Evolutionary conservation across 257 asterid species (phyloP).

Genomic region (Striga asiatica): DNA sequence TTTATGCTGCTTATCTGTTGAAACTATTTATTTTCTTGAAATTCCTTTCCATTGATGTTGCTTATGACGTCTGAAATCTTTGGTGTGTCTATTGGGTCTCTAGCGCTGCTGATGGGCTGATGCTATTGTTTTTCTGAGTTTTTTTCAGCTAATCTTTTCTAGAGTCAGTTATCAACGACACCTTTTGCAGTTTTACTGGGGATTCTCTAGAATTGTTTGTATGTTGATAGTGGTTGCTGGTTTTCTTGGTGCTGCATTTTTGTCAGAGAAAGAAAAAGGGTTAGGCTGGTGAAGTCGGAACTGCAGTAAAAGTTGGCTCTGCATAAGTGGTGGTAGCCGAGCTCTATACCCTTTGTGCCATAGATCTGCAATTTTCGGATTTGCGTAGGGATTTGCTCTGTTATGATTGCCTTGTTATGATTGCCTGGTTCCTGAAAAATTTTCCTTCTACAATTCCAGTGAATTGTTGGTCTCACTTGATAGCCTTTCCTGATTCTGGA

Average conservation of each 20-base stretch:
- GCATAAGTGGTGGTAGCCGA: slow-evolving; percentile 4
- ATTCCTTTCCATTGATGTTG: slow-evolving; percentile 6
- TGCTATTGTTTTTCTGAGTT: slow-evolving; percentile 15
- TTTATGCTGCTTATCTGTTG: too few species aligned
- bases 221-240: slow-evolving; percentile 14
- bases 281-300: slow-evolving; percentile 14
- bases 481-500: slow-evolving; percentile 1
- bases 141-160: slow-evolving; percentile 15
- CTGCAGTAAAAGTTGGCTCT: slow-evolving; percentile 2
- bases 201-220: slow-evolving; percentile 15
- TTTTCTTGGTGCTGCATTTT: slow-evolving; percentile 18
- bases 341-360: neutral
- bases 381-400: slow-evolving; percentile 7
- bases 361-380: neutral
- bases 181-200: slow-evolving; percentile 17
- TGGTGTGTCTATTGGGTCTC: slow-evolving; percentile 12
- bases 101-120: slow-evolving; percentile 17
- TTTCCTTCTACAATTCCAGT: slow-evolving; percentile 3
- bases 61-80: slow-evolving; percentile 16
- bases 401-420: too few species aligned
- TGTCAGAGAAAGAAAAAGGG: slow-evolving; percentile 1
- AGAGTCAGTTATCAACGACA: slow-evolving; percentile 12
- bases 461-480: slow-evolving; percentile 7
- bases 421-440: too few species aligned
- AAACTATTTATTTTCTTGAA: slow-evolving; percentile 9